Conservation (phyloP, 2,329 filamentous ascomycete genomes). For the Sarocladium oryzae region DNA sequence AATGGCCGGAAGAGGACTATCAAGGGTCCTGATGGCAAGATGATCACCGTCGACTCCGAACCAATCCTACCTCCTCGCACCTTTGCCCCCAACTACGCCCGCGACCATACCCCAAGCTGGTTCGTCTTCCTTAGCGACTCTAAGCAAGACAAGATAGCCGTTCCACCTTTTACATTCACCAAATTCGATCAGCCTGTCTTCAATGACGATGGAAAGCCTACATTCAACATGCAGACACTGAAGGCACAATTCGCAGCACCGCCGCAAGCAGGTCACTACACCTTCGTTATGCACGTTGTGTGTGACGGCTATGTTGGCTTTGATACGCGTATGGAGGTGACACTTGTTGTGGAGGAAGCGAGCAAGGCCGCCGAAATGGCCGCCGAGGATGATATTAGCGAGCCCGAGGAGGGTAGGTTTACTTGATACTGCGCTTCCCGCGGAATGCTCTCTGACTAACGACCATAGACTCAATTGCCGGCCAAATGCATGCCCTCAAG, state of each 20-base stretch:
- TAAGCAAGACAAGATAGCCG: slow-evolving; percentile 92
- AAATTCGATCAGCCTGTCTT: slow-evolving; percentile 88
- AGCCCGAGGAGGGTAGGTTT: slow-evolving; percentile 88
- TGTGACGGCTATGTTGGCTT: slow-evolving; percentile 95
- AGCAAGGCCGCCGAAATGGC: slow-evolving; percentile 75
- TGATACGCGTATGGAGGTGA: slow-evolving; percentile 87
- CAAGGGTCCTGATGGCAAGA: slow-evolving; percentile 55
- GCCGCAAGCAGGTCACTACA: slow-evolving; percentile 85
- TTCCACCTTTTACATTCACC: slow-evolving; percentile 92
- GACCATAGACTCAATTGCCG: slow-evolving; percentile 71
- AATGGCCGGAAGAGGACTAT: slow-evolving; percentile 65
- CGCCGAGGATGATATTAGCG: slow-evolving; percentile 91
- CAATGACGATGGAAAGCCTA: slow-evolving; percentile 73
- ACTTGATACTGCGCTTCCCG: neutral
- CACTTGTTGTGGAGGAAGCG: slow-evolving; percentile 80
- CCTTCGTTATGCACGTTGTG: slow-evolving; percentile 87
- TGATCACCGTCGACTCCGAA: slow-evolving; percentile 51
- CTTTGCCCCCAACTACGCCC: slow-evolving; percentile 82
- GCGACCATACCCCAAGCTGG: slow-evolving; percentile 87
- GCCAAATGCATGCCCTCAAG: slow-evolving; percentile 69
- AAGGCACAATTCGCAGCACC: slow-evolving; percentile 97
- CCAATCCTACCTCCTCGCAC: slow-evolving; percentile 76
- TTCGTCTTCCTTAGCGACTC: slow-evolving; percentile 90
- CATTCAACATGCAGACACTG: slow-evolving; percentile 90
- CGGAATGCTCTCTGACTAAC: slow-evolving; percentile 17